phyloP scores from a whole-genome alignment of 2,329 filamentous ascomycete species.

The Fusarium secorum region DNA sequence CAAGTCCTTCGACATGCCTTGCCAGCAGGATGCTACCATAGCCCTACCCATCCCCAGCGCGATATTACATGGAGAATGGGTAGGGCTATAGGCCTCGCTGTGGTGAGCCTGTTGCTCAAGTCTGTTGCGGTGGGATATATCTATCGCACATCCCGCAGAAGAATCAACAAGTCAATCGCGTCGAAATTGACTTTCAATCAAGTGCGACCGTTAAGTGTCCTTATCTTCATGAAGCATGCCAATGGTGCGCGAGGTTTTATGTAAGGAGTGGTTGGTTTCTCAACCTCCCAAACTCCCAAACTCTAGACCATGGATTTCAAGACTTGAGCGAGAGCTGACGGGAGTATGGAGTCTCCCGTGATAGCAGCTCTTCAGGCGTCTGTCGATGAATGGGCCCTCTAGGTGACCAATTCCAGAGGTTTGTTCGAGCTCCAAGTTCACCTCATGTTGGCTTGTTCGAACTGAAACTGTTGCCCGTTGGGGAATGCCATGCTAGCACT shows the following conservation, averaged over 20 bases:
- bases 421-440: conserved; percentile 38
- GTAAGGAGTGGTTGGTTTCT: not conserved
- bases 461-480: conserved; percentile 76
- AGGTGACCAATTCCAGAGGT: conserved; percentile 12
- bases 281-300: conserved; percentile 3
- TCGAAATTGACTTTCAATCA: conserved; percentile 37
- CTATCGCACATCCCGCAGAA: conserved; percentile 36
- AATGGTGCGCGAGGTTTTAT: not conserved
- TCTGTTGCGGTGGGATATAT: conserved; percentile 38
- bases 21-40: conserved; percentile 1
- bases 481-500: conserved; percentile 96
- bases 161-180: conserved; percentile 32
- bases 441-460: conserved; percentile 67
- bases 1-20: conserved; percentile 22
- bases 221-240: conserved; percentile 20
- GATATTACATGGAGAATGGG: not conserved
- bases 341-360: not conserved
- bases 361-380: conserved; percentile 18
- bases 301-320: conserved; percentile 10
- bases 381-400: conserved; percentile 20
- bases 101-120: conserved; percentile 13
- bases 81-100: not conserved
- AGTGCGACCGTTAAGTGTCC: conserved; percentile 32
- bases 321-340: conserved; percentile 18
- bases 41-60: not conserved